Base-by-base conservation (phyloP, 495 filamentous ascomycete genomes). In the Trichoderma reesei region DNA sequence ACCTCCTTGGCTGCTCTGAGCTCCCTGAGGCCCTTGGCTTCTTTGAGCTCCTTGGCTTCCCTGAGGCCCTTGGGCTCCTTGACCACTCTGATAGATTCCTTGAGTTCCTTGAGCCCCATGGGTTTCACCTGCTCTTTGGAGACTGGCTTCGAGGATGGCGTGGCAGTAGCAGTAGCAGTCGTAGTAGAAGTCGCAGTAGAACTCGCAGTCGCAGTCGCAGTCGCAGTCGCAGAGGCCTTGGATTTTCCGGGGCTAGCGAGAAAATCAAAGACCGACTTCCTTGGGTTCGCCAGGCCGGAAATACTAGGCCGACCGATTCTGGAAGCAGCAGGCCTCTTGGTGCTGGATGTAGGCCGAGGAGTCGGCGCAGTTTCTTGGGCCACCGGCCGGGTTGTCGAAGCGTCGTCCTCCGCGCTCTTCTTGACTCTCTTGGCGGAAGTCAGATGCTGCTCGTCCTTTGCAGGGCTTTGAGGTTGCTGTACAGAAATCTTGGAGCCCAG, bases 201-300 rank as follows among this genome's bases (percentile, higher is more conserved):
- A n/a, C n/a, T 68, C 11, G 73, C 71, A 1, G 26, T 26, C 13
- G 11, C 26, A 56, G 34, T 68, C 11, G 73, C 71, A 1, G 26
- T 26, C 13, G 11, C 26, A 56, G 34, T 6, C 13, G 34, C 9
- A 34, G 51, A 2, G 26, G 10, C 20, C 31, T 56, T 26, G 2
- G 61, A 3, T 8, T 63, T 63, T 18, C 14, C 33, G 13, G 38
- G 41, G 6, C 14, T 31, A 16, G 26, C 2, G n/a, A 33, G 5
- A 48, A 33, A 88, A 31, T 87, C 85, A 48, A 89, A 70, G 0
- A 90, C 91, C n/a, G 90, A 79, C 68, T 88, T 89, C 39, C 90
- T 95, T 0, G 91, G 92, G 1, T 90, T 93, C 74, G 86, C 83
- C 56, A 92, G 73, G 16, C 83, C 83, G 26, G 72, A 70, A 7